phyloP scores from a whole-genome alignment of 2,329 filamentous ascomycete genomes.

The Pseudocercospora eumusae region DNA sequence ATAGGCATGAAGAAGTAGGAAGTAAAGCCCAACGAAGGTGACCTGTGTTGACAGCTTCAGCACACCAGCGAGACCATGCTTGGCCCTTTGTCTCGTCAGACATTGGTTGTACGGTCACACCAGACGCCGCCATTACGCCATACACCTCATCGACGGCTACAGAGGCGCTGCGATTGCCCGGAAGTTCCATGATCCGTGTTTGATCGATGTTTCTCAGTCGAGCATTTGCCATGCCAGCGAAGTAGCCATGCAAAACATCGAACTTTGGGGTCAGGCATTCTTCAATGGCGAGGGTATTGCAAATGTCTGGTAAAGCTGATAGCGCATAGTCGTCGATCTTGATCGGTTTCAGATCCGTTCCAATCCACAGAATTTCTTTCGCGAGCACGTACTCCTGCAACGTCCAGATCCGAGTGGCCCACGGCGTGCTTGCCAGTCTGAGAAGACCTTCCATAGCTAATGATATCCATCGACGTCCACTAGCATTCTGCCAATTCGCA shows the following conservation, averaged over 20 bases:
- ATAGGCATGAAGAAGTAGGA: neutral
- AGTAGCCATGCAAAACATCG: neutral
- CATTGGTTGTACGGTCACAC: conserved; percentile 2
- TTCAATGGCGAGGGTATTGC: conserved; percentile 8
- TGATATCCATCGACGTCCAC: conserved; percentile 1
- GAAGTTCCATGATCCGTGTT: conserved; percentile 7
- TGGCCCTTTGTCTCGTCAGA: neutral
- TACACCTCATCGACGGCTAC: conserved; percentile 11
- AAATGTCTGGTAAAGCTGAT: conserved; percentile 12
- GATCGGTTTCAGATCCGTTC: neutral
- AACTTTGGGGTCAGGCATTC: conserved; percentile 3
- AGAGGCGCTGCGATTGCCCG: neutral
- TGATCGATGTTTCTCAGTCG: conserved; percentile 4
- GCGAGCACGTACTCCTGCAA: conserved; percentile 14
- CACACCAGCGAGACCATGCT: conserved; percentile 8
- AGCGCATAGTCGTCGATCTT: conserved; percentile 8
- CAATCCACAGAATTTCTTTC: conserved; percentile 2
- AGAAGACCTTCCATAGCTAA: conserved; percentile 5
- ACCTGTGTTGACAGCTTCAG: neutral
- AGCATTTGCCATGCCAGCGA: conserved; percentile 9
- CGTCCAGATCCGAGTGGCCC: conserved; percentile 8
- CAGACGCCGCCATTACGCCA: conserved; percentile 11
- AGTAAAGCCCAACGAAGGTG: conserved; percentile 8
- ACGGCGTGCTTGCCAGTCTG: conserved; percentile 1
- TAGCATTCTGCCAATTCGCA: conserved; percentile 4